phyloP scores from a whole-genome alignment of 2,329 filamentous ascomycete species.

The Passalora sequoiae region DNA sequence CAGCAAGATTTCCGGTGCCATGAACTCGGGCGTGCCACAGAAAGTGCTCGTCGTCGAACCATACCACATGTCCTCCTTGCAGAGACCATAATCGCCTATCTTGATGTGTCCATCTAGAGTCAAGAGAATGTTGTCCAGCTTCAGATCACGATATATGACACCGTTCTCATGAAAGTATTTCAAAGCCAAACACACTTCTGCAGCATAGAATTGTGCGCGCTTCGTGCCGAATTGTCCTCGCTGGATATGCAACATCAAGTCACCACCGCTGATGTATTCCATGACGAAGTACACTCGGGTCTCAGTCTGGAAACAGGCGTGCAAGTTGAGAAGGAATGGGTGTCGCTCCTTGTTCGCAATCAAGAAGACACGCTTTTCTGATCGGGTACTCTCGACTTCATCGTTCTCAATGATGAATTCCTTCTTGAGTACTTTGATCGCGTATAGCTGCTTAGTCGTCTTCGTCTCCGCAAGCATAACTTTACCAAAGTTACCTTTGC shows the following conservation, averaged over 20 bases:
- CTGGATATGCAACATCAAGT: slow-evolving; percentile 98
- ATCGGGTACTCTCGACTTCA: slow-evolving; percentile 95
- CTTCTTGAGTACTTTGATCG: slow-evolving; percentile 98
- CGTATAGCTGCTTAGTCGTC: slow-evolving; percentile 82
- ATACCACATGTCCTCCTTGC: slow-evolving; percentile 99
- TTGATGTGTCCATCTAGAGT: slow-evolving; percentile 97
- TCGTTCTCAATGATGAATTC: slow-evolving; percentile 99
- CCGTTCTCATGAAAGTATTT: slow-evolving; percentile 99
- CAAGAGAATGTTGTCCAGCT: slow-evolving; percentile 83
- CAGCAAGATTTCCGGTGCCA: slow-evolving; percentile 96
- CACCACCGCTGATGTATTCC: slow-evolving; percentile 98
- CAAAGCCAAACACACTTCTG: slow-evolving; percentile 90
- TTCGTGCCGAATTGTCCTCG: slow-evolving; percentile 93
- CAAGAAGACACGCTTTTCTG: slow-evolving; percentile 94
- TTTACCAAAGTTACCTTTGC: slow-evolving; percentile 99
- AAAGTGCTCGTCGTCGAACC: slow-evolving; percentile 95
- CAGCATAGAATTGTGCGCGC: slow-evolving; percentile 94
- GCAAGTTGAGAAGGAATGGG: slow-evolving; percentile 88
- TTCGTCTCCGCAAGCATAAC: slow-evolving; percentile 99
- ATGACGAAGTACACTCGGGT: slow-evolving; percentile 98
- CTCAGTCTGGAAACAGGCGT: slow-evolving; percentile 98
- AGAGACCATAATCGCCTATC: slow-evolving; percentile 96
- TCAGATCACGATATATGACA: slow-evolving; percentile 86
- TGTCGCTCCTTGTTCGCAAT: slow-evolving; percentile 96
- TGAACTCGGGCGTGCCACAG: slow-evolving; percentile 98